phyloP scores from a whole-genome alignment of 116 monocot species.

The Trichopus zeylanicus region DNA sequence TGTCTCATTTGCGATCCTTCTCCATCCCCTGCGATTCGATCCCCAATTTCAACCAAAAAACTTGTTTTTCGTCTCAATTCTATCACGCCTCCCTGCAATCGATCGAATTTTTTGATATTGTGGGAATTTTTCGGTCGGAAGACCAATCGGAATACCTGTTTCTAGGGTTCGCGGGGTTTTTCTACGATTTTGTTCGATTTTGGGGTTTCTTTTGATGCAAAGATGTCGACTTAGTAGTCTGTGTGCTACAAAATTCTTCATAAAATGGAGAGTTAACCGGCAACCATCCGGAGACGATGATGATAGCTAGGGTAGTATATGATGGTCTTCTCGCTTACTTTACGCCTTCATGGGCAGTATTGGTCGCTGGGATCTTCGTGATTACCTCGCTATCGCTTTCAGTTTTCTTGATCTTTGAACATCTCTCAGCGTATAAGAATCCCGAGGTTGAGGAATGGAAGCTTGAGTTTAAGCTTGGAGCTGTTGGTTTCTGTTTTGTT shows the following conservation, averaged over 20 bases:
- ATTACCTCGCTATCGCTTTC: constrained; percentile 51
- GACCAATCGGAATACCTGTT: no score
- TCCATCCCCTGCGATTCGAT: no score
- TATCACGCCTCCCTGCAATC: no score
- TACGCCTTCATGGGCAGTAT: constrained; percentile 53
- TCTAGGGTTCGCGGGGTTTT: no score
- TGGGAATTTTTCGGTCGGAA: not conserved
- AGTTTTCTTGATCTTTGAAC: constrained; percentile 55
- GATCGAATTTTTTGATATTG: no score
- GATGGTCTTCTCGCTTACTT: constrained; percentile 23
- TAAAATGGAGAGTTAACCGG: no score
- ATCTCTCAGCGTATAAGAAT: constrained; percentile 77
- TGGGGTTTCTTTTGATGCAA: not conserved
- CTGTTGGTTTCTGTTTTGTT: not conserved
- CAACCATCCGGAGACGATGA: no score
- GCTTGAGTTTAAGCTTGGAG: not conserved
- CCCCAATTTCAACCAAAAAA: no score
- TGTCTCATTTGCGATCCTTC: no score
- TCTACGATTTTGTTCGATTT: constrained; percentile 1
- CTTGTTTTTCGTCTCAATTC: not conserved
- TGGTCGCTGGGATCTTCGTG: constrained; percentile 57
- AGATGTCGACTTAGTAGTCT: not conserved
- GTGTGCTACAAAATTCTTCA: not conserved
- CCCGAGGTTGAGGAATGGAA: constrained; percentile 48
- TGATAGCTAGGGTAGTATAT: not conserved